Evolutionary conservation across 1,284 basidiomycete species (phyloP).

Genomic region (Pholiota adiposa): DNA sequence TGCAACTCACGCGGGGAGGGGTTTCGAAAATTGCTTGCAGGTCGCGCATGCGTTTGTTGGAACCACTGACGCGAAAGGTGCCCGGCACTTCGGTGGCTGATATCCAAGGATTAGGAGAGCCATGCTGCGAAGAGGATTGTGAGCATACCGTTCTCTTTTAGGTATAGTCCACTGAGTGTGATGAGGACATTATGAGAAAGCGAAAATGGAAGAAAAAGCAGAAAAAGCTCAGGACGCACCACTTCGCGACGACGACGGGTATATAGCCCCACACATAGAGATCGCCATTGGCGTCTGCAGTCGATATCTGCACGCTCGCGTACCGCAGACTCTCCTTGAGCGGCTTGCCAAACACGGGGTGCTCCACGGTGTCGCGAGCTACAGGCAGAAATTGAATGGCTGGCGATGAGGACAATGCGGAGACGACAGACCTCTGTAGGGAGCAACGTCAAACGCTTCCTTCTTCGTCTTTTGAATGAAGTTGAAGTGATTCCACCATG

Average conservation of each 20-base stretch:
- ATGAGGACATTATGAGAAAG: too few species aligned
- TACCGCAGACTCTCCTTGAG: constrained; percentile 84
- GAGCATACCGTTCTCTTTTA: constrained; percentile 84
- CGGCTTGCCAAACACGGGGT: constrained; percentile 84
- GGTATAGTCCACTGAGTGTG: constrained; percentile 73
- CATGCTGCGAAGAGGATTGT: constrained; percentile 3
- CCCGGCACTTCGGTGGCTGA: constrained; percentile 94
- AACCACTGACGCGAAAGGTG: constrained; percentile 93
- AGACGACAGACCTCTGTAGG: constrained; percentile 23
- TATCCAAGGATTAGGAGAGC: constrained; percentile 12
- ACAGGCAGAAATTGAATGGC: constrained; percentile 10
- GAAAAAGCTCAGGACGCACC: constrained; percentile 55
- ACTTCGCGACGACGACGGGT: constrained; percentile 97
- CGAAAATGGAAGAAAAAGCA: constrained; percentile 9
- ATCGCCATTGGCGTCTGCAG: constrained; percentile 82
- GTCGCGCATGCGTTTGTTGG: constrained; percentile 94
- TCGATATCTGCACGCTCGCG: constrained; percentile 94
- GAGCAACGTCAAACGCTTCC: constrained; percentile 18
- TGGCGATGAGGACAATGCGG: neutral
- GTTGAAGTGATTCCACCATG: constrained; percentile 85
- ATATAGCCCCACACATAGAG: constrained; percentile 93
- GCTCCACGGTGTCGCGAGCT: constrained; percentile 39
- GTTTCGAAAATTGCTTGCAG: constrained; percentile 90
- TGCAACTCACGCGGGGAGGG: constrained; percentile 78
- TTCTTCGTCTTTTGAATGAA: constrained; percentile 59